Evolutionary conservation across 495 filamentous ascomycete species (phyloP).

Genomic region (Pseudevernia furfuracea): DNA sequence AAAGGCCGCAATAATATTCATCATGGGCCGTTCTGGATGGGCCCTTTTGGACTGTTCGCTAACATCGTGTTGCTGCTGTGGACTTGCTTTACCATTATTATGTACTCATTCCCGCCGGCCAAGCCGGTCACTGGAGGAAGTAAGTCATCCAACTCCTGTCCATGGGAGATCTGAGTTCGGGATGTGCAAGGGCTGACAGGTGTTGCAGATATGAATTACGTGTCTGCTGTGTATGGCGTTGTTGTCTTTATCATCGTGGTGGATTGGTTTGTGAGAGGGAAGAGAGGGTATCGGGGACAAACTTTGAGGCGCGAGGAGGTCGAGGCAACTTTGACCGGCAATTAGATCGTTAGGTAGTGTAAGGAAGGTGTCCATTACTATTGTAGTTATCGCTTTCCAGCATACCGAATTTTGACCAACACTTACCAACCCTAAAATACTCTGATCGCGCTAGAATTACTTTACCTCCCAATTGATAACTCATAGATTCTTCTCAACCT

Average conservation of each 20-base stretch:
- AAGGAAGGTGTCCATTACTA: no score
- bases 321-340: not conserved
- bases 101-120: conserved; percentile 46
- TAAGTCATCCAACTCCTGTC: conserved; percentile 22
- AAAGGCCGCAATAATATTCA: conserved; percentile 44
- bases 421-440: no score
- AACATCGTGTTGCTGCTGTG: conserved; percentile 44
- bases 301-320: conserved; percentile 18
- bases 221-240: conserved; percentile 44
- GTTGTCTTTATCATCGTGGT: conserved; percentile 36
- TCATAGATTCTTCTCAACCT: no score
- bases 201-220: conserved; percentile 48
- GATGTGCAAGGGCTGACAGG: not conserved
- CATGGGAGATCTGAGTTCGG: not conserved
- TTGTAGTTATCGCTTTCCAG: not conserved
- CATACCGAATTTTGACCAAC: no score
- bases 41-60: conserved; percentile 34
- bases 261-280: conserved; percentile 43
- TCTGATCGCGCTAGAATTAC: no score
- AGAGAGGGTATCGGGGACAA: conserved; percentile 34
- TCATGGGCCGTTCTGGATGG: conserved; percentile 47
- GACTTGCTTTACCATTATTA: conserved; percentile 46
- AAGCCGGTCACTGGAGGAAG: conserved; percentile 35
- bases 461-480: no score
- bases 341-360: not conserved